A percentile compares a stretch with the other conserved stretches of the same genome.
Evolutionary conservation across 164 flowering plant species (phyloP).

Genomic region (Tinospora cordifolia): DNA sequence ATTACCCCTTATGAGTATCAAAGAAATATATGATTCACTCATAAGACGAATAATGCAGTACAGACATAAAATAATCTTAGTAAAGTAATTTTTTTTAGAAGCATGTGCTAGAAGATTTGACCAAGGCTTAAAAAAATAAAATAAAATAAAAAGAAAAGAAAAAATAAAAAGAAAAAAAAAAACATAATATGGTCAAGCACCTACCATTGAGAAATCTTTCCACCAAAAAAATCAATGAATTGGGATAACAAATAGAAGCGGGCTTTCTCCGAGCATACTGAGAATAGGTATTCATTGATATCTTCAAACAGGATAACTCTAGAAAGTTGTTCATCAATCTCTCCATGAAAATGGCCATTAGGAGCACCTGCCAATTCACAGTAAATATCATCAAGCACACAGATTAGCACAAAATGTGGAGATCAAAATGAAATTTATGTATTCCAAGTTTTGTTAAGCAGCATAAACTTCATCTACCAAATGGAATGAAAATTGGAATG

Average conservation of each 20-base stretch:
- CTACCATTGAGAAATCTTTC: slow-evolving; percentile 55
- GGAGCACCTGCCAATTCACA: slow-evolving; percentile 23
- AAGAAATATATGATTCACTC: too few species aligned
- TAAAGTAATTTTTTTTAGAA: too few species aligned
- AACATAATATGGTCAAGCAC: slow-evolving; percentile 14
- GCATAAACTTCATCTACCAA: background rate
- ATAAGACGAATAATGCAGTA: too few species aligned
- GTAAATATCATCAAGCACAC: slow-evolving; percentile 3
- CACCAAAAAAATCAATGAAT: slow-evolving; percentile 85
- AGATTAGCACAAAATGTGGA: background rate
- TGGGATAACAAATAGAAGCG: slow-evolving; percentile 58
- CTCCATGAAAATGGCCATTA: slow-evolving; percentile 29
- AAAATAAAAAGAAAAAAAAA: background rate
- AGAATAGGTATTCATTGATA: slow-evolving; percentile 70
- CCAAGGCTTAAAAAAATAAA: background rate
- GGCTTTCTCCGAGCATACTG: slow-evolving; percentile 63
- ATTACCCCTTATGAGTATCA: too few species aligned
- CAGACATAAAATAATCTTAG: too few species aligned
- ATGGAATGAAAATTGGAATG: background rate
- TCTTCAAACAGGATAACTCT: slow-evolving; percentile 76
- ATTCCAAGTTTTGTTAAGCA: background rate
- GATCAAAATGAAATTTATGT: background rate
- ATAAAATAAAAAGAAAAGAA: background rate
- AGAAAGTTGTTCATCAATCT: slow-evolving; percentile 57
- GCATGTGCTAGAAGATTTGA: background rate